Conservation (phyloP, 768 basidiomycete species). For the Cytidiella melzeri region DNA sequence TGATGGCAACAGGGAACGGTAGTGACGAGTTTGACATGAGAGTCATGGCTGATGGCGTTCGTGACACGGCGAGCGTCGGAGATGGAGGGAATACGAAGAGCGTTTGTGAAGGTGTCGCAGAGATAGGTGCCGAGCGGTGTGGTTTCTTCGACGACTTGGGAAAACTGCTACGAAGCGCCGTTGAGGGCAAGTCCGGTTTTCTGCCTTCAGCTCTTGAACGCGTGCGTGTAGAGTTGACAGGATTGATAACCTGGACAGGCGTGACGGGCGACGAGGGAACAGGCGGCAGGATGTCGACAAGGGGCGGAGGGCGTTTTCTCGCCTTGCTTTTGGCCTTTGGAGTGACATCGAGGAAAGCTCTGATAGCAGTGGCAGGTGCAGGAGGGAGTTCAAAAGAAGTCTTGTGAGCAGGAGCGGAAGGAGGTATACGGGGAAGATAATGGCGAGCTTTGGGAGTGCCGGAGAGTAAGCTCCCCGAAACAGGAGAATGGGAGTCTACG, state of each 20-base stretch:
- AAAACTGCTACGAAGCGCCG: conserved; percentile 37
- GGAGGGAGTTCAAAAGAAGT: conserved; percentile 50
- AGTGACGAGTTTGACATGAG: conserved; percentile 56
- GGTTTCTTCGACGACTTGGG: conserved; percentile 13
- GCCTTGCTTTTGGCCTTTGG: conserved; percentile 32
- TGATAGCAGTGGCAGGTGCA: conserved; percentile 46
- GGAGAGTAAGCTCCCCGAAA: conserved; percentile 12
- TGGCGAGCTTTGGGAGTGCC: conserved; percentile 24
- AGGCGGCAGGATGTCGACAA: conserved; percentile 57
- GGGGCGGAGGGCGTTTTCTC: conserved; percentile 52
- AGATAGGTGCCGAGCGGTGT: conserved; percentile 13
- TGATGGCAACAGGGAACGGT: conserved; percentile 54
- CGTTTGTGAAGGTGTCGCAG: conserved; percentile 69
- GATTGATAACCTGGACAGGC: conserved; percentile 36
- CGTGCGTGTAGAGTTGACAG: conserved; percentile 37
- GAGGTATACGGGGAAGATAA: conserved; percentile 11
- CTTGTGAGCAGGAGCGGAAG: conserved; percentile 35
- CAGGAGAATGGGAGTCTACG: conserved; percentile 15
- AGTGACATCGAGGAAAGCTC: conserved; percentile 42
- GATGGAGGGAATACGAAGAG: conserved; percentile 86
- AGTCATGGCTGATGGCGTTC: conserved; percentile 77
- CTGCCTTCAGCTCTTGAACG: conserved; percentile 49
- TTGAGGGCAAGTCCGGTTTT: conserved; percentile 50
- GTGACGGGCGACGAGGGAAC: conserved; percentile 69
- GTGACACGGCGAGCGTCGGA: conserved; percentile 38